Evolutionary conservation across 2,329 filamentous ascomycete species (phyloP), one percentile per base, ranked within the genome.

Genomic region (Sclerotinia minor): DNA sequence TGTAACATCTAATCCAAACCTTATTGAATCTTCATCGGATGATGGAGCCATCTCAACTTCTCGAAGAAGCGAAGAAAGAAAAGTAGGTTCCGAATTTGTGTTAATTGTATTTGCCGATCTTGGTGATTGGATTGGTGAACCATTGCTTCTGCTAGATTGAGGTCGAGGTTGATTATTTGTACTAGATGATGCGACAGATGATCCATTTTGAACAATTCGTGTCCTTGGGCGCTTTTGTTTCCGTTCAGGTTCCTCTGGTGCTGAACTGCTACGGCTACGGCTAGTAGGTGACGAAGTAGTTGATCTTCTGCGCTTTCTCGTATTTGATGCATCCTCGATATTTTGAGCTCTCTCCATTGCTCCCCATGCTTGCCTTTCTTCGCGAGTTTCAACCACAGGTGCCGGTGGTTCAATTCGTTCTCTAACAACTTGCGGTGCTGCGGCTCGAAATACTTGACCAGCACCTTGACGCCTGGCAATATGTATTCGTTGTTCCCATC

Each of bases 171-270:
- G 47, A 29, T 55, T 17, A 29, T 49, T 49, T 38, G 32, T 35
- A 4, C 47, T 52, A 38, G 69, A 52, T 13, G 71, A 68, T 50
- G 73, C 67, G 5, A 72, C 79, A 67, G 79, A 80, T 66, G 82
- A 81, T 21, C 81, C 78, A 63, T 86, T 83, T 65, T 83, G 83
- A 63, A 89, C 82, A 61, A 91, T 84, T 72, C 91, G 86, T 26
- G 92, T 95, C 69, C 94, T 87, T 41, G 94, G 94, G 21, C 94
- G 89, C 80, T 97, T 97, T 57, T 96, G 81, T 78, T 92, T 94
- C 63, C 94, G 87, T 77, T 95, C 89, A 0, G 90, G 90, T 73
- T 94, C 86, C 64, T 81, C 79, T 32, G 87, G 86, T 41, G 84
- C 81, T 69, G 69, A 54, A 68, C 4, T 86, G 83, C 72, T 92